Evolutionary conservation across 2,329 filamentous ascomycete genomes (phyloP).

Genomic region (Fusarium humuli): DNA sequence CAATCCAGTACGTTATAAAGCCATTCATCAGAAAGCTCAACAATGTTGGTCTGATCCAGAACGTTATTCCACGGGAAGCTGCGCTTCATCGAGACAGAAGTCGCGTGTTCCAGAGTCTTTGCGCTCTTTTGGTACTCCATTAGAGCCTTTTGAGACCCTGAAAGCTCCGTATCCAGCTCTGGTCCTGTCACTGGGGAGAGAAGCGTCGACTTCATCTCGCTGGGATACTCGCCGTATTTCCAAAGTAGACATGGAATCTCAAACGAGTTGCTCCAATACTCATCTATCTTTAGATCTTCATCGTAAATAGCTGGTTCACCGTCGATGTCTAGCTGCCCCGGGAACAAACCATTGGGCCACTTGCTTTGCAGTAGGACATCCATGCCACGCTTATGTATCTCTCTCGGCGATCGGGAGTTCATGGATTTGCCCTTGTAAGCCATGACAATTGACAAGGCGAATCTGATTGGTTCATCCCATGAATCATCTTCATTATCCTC

Average conservation of each 20-base stretch:
- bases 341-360: background rate
- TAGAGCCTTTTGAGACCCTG: too few relatives aligned
- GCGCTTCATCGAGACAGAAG: background rate
- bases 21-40: constrained; percentile 7
- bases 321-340: background rate
- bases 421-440: accelerated
- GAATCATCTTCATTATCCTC: background rate
- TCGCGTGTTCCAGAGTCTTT: background rate
- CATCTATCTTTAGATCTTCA: background rate
- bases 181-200: too few relatives aligned
- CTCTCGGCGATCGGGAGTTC: background rate
- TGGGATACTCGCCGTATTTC: background rate
- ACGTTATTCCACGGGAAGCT: background rate
- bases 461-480: background rate
- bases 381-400: background rate
- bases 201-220: too few relatives aligned
- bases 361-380: background rate
- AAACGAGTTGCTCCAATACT: background rate
- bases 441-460: background rate
- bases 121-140: background rate
- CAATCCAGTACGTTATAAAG: background rate
- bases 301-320: background rate
- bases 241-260: constrained; percentile 5
- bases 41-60: background rate
- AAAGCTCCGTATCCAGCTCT: too few relatives aligned